A percentile compares a stretch with the other conserved stretches of the same genome.
These are phyloP conservation scores for Pachysandra terminalis DNA, from an alignment of 164 flowering plant genomes.

Conservation along the genomic window DNA sequence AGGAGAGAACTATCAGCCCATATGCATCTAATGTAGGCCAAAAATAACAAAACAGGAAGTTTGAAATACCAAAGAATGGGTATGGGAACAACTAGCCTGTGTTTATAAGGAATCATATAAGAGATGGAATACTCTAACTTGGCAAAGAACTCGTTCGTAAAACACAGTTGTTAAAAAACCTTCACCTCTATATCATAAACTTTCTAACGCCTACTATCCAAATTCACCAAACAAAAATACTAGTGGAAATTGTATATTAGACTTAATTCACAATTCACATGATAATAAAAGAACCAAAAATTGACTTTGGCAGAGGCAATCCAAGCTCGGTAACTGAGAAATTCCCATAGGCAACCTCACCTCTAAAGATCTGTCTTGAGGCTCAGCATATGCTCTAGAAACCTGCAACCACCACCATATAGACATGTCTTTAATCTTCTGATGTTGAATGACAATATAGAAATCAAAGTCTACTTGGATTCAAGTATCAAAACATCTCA, in stretches of 20 bases:
- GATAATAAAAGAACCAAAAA: background rate
- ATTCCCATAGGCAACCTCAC: slow-evolving; percentile 25
- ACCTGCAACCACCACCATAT: slow-evolving; percentile 29
- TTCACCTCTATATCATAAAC: too few species aligned
- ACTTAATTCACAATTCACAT: background rate
- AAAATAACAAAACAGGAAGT: too few species aligned
- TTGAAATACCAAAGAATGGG: too few species aligned
- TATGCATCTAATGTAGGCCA: too few species aligned
- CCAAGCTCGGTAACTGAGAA: background rate
- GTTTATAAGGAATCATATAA: too few species aligned
- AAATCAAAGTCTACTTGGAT: background rate
- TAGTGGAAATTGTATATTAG: background rate
- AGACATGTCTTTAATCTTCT: background rate
- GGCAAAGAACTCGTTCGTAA: too few species aligned
- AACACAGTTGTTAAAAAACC: too few species aligned
- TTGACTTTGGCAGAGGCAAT: background rate
- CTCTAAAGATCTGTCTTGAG: slow-evolving; percentile 58
- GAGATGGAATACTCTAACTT: too few species aligned
- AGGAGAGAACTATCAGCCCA: too few species aligned
- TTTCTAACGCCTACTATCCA: too few species aligned
- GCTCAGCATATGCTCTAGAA: slow-evolving; percentile 42
- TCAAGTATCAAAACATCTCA: background rate
- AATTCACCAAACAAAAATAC: background rate
- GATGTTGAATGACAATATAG: background rate
- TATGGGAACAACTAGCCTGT: too few species aligned